These are phyloP conservation scores for Betula pendula DNA, from an alignment of 306 rosid species.

Conservation along the genomic window DNA sequence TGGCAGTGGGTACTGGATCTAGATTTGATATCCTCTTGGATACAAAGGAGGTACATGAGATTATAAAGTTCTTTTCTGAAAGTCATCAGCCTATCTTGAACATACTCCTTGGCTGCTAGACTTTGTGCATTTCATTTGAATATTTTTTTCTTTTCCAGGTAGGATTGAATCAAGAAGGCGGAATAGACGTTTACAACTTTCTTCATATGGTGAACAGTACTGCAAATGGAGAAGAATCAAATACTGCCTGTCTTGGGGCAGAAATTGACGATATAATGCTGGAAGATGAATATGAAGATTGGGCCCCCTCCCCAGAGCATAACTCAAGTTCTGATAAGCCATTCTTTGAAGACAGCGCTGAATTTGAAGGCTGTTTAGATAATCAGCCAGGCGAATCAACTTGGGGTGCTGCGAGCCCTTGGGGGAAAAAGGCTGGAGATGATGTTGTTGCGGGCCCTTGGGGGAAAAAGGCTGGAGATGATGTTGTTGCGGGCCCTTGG, in stretches of 20 bases:
- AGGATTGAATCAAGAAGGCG: constrained; percentile 52
- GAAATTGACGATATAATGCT: constrained; percentile 65
- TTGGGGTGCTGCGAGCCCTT: constrained; percentile 22
- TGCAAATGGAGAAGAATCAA: constrained; percentile 52
- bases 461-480: neutral
- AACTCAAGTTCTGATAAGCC: constrained; percentile 54
- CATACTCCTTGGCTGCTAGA: constrained; percentile 10
- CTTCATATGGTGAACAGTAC: constrained; percentile 61
- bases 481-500: no score
- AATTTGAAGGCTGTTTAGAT: constrained; percentile 31
- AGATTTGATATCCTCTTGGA: constrained; percentile 83
- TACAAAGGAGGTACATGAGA: constrained; percentile 56
- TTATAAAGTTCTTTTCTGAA: neutral
- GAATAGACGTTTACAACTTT: constrained; percentile 69
- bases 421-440: no score
- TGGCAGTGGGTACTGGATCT: constrained; percentile 95
- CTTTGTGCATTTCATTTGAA: constrained; percentile 14
- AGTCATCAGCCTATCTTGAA: constrained; percentile 11
- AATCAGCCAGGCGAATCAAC: constrained; percentile 29
- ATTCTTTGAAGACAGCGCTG: constrained; percentile 68
- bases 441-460: constrained; percentile 4
- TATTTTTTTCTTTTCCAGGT: constrained; percentile 47
- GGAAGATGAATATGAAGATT: constrained; percentile 54
- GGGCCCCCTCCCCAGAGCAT: constrained; percentile 58
- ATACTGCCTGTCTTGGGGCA: constrained; percentile 67